Evolutionary conservation across 2,329 filamentous ascomycete species (phyloP).

Genomic region (Zymoseptoria passerinii): DNA sequence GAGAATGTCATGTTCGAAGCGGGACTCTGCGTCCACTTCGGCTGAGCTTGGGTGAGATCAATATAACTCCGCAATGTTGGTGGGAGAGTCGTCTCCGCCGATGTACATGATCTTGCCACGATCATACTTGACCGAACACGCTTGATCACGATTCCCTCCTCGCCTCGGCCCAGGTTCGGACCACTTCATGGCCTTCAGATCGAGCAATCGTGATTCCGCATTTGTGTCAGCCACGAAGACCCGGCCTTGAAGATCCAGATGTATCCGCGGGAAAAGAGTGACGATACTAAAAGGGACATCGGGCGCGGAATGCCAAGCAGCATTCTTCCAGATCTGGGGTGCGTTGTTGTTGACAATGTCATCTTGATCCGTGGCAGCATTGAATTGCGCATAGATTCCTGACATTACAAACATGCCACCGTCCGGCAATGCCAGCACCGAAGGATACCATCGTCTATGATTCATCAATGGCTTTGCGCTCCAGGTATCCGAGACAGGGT

Average conservation of each 20-base stretch:
- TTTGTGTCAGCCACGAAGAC: conserved; percentile 5
- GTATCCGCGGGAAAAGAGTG: conserved; percentile 2
- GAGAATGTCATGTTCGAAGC: not conserved
- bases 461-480: too few species aligned
- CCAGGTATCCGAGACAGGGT: too few species aligned
- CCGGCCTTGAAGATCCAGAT: conserved; percentile 1
- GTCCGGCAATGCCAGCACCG: too few species aligned
- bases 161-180: not conserved
- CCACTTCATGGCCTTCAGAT: not conserved
- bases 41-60: not conserved
- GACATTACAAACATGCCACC: too few species aligned
- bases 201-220: conserved; percentile 1
- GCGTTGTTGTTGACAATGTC: too few species aligned
- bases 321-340: too few species aligned
- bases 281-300: not conserved
- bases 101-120: conserved; percentile 4
- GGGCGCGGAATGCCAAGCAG: too few species aligned
- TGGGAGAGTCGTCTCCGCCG: not conserved
- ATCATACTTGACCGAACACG: conserved; percentile 1
- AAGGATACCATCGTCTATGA: too few species aligned
- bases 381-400: too few species aligned
- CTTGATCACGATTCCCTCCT: conserved; percentile 1
- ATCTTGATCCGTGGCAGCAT: too few species aligned
- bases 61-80: not conserved
- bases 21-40: not conserved